These are phyloP conservation scores for Fusarium nelsonii DNA, from an alignment of 2,329 filamentous ascomycete genomes.

Conservation along the genomic window DNA sequence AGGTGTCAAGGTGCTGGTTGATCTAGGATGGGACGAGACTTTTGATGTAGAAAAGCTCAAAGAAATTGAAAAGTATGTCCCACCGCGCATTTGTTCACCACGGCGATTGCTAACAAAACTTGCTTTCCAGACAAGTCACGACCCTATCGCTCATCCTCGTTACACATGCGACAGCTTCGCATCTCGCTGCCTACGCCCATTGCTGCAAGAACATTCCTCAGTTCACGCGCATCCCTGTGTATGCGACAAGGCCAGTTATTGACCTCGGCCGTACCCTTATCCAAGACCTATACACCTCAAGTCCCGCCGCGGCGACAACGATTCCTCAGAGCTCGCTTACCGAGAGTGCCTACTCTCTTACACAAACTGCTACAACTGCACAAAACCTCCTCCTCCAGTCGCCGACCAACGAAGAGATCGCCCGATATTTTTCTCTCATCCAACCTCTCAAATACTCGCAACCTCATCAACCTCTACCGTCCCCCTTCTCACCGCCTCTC, in stretches of 20 bases:
- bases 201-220: conserved; percentile 96
- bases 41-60: conserved; percentile 86
- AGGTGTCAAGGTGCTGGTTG: conserved; percentile 93
- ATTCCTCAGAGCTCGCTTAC: conserved; percentile 80
- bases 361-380: conserved; percentile 62
- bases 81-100: background rate
- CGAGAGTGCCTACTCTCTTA: conserved; percentile 68
- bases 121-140: conserved; percentile 77
- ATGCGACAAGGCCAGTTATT: conserved; percentile 93
- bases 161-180: conserved; percentile 91
- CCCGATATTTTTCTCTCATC: conserved; percentile 89
- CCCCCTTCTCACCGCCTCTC: conserved; percentile 87
- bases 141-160: conserved; percentile 94
- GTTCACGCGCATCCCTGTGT: conserved; percentile 92
- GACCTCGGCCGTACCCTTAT: conserved; percentile 90
- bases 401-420: conserved; percentile 89
- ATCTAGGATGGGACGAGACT: conserved; percentile 94
- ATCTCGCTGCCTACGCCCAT: conserved; percentile 93
- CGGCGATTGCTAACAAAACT: conserved; percentile 38
- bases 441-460: conserved; percentile 97
- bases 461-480: conserved; percentile 88
- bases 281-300: conserved; percentile 92
- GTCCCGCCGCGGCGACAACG: conserved; percentile 86
- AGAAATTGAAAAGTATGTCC: conserved; percentile 85
- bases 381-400: conserved; percentile 73